Base-by-base conservation (phyloP, 306 rosid species). In the Alnus rubra region DNA sequence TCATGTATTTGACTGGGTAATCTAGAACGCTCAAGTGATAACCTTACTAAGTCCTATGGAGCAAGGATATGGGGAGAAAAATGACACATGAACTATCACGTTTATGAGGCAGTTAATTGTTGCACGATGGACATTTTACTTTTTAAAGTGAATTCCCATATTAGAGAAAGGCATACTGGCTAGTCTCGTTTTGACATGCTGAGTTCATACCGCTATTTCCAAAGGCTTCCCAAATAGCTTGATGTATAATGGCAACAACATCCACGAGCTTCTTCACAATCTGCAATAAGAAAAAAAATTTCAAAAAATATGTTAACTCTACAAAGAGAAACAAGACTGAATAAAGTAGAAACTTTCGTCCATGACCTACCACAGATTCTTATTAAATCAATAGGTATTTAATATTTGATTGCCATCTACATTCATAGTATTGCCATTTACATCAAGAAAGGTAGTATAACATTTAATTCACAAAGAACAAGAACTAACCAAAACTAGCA, bases 201-300 rank as follows among this genome's bases (percentile, higher is more conserved):
- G 76, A 78, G 52, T 60, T 23, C 87, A 48, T 90, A 89, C 97
- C 96, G 73, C 86, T 65, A 76, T 86, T 83, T 74, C 90, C 97
- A 76, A 91, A 94, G 77, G 86, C 75, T 87, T 90, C 94, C 42
- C 12, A 33, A 28, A 93, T 86, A 70, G 92, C 86, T 88, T 89
- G 94, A 82, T 91, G 90, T 77, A 85, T 88, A 81, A 82, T 81
- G 82, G 86, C 68, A 73, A 91, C 89, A 73, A 90, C 80, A 60
- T 86, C 89, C 14, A 91, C 94, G 42, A 96, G 96, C 85, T 93
- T 96, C 83, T 88, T 95, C 77, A 91, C 98, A 74, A 96, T 87
- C 99, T 96, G 97, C 89, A 87, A 68, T 79, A 63, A 84, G 74
- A 80, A 81, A 81, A 54, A 71, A 33, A 56, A 80, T 75, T 18